Percentiles rank a stretch among this genome's conserved stretches.
Conservation (phyloP, 2,329 filamentous ascomycete species). For the Stagonosporopsis tanaceti region DNA sequence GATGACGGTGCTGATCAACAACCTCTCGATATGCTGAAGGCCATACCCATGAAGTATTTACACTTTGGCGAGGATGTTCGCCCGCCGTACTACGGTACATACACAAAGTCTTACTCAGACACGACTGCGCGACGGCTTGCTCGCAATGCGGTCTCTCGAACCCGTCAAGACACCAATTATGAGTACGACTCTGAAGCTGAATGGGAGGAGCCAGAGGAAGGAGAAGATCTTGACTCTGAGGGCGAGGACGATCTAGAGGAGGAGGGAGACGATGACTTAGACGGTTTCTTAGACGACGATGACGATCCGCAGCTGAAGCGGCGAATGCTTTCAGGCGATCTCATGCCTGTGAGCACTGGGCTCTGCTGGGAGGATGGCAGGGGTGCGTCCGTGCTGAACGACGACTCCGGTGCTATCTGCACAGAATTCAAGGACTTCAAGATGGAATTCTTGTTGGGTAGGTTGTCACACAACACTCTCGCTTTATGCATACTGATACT, state of each 20-base stretch:
- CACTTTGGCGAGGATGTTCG: constrained; percentile 69
- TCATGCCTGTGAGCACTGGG: constrained; percentile 80
- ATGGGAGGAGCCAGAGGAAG: constrained; percentile 80
- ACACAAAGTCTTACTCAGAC: constrained; percentile 66
- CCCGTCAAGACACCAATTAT: constrained; percentile 73
- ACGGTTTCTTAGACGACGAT: constrained; percentile 87
- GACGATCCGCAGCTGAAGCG: constrained; percentile 67
- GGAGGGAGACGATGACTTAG: constrained; percentile 84
- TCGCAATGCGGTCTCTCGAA: constrained; percentile 62
- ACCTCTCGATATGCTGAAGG: constrained; percentile 56
- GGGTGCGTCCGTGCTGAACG: constrained; percentile 53
- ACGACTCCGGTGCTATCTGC: constrained; percentile 56
- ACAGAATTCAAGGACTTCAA: constrained; percentile 66
- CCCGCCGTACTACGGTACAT: constrained; percentile 75
- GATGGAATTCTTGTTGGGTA: constrained; percentile 79
- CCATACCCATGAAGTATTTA: constrained; percentile 69
- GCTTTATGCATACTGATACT: constrained; percentile 20
- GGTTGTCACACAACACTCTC: constrained; percentile 36
- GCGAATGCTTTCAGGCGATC: constrained; percentile 68
- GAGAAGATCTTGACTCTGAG: constrained; percentile 70
- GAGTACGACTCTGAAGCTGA: constrained; percentile 87
- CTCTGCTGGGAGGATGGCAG: constrained; percentile 78
- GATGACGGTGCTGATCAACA: constrained; percentile 36
- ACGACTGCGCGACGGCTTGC: constrained; percentile 57
- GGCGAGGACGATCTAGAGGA: constrained; percentile 74